Percentiles rank a stretch among this genome's conserved stretches.
These are phyloP conservation scores for Datura wrightii DNA, from an alignment of 257 asterid genomes.

Conservation along the genomic window DNA sequence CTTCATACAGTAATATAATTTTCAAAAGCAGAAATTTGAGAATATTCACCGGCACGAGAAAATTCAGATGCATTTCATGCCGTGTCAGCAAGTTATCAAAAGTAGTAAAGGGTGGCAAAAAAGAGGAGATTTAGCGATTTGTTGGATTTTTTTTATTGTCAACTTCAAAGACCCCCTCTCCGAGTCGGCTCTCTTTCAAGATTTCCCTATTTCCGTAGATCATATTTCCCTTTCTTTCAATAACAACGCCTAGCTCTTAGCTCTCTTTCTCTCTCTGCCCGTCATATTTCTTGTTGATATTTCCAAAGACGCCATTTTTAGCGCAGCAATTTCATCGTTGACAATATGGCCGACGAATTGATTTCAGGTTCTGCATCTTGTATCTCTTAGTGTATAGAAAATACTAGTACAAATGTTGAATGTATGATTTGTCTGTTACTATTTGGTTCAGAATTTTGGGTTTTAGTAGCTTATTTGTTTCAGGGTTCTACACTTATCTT, in stretches of 20 bases:
- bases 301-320: conserved; percentile 22
- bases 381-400: background rate
- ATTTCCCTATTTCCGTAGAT: background rate
- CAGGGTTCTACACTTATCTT: background rate
- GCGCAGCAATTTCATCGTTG: background rate
- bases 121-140: background rate
- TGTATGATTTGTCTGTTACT: conserved; percentile 28
- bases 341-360: conserved; percentile 57
- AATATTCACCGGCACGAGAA: background rate
- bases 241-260: background rate
- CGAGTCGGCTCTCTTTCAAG: background rate
- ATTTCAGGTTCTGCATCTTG: conserved; percentile 55
- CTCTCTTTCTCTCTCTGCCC: background rate
- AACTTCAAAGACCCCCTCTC: background rate
- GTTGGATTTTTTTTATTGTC: conserved; percentile 14
- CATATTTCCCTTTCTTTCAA: background rate
- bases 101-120: conserved; percentile 3
- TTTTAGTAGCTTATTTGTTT: conserved; percentile 23
- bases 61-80: conserved; percentile 1
- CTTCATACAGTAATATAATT: background rate
- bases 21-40: background rate
- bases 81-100: conserved; percentile 21
- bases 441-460: background rate
- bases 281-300: conserved; percentile 13
- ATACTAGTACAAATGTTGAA: conserved; percentile 22